Base-by-base conservation (phyloP, 441 rosid genomes). In the Corymbia calophylla region DNA sequence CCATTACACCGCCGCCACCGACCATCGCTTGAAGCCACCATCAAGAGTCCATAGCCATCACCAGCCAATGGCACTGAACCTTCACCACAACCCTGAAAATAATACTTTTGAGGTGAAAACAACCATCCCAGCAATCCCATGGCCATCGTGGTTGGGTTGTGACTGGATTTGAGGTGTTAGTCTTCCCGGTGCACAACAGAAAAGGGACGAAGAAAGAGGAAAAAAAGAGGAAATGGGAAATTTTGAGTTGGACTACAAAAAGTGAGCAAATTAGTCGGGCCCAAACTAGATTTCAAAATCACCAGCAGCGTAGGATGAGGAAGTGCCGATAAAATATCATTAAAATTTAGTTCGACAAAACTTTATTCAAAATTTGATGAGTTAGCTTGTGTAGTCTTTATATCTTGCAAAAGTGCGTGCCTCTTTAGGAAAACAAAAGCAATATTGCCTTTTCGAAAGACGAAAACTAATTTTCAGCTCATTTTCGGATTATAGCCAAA, bases 1-100 rank as follows among this genome's bases (percentile, higher is more conserved):
- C 77, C 77, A 68, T 18, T 0, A 8, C 2, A 39, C 73, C 10
- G 25, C 77, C 0, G 23, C 44, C 23, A 0, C 3, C 11, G 1
- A 8, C 39, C 9, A 8, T 64, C 73, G 21, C 3, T 64, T n/a
- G 73, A 19, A 64, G 18, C 73, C 73, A 64, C 80, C 80, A 68
- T 68, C 25, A 32, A 32, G 80, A 32, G 32, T 68, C 73, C 47
- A 32, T 68, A 9, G 80, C 47, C 7, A 68, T 44, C 80, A 16
- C 73, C 10, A 9, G 2, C 73, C 39, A 8, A 66, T 66, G 73
- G 80, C 80, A 1, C 80, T 70, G 47, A 70, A 70, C 44, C 23
- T 0, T 32, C 47, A 19, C 80, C 80, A 70, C 27, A 1, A 68
- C 44, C 80, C 47, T 6, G 25, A 68, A 68, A 68, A 7, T 32